These are phyloP conservation scores for Podila minutissima DNA, from an alignment of 192 early-diverging fungal species.

Conservation along the genomic window DNA sequence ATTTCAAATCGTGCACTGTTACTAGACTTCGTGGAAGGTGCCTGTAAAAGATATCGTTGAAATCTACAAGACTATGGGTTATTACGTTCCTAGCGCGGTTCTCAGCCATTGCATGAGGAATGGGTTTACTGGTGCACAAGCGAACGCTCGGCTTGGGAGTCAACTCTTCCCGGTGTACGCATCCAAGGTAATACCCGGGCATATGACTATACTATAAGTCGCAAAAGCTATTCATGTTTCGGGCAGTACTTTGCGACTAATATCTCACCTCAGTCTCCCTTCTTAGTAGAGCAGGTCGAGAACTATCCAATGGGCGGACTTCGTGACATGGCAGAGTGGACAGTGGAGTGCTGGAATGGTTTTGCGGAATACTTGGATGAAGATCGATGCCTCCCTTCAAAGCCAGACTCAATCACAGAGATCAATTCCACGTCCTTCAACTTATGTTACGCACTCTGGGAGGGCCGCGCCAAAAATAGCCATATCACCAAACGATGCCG, in stretches of 20 bases:
- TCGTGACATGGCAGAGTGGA: slow-evolving; percentile 68
- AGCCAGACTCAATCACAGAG: slow-evolving; percentile 15
- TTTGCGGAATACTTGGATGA: slow-evolving; percentile 58
- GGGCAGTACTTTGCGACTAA: not conserved
- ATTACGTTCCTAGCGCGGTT: slow-evolving; percentile 45
- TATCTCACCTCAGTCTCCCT: slow-evolving; percentile 68
- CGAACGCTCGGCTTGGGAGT: slow-evolving; percentile 62
- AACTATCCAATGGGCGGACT: slow-evolving; percentile 79
- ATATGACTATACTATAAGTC: not conserved
- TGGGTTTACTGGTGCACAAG: slow-evolving; percentile 68
- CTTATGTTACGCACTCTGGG: slow-evolving; percentile 46
- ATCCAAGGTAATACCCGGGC: slow-evolving; percentile 45
- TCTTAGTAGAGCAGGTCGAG: slow-evolving; percentile 77
- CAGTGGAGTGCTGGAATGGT: slow-evolving; percentile 63
- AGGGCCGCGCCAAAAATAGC: slow-evolving; percentile 11
- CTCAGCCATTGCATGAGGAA: slow-evolving; percentile 65
- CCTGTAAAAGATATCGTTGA: slow-evolving; percentile 70
- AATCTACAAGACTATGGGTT: slow-evolving; percentile 66
- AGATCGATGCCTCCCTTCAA: slow-evolving; percentile 19
- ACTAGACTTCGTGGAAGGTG: slow-evolving; percentile 62
- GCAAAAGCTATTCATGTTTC: not conserved
- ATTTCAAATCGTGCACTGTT: not conserved
- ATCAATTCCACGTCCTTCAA: slow-evolving; percentile 21
- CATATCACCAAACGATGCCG: slow-evolving; percentile 1
- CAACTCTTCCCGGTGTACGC: slow-evolving; percentile 68